phyloP scores from a whole-genome alignment of 148 eudicot genomes.

The Heliamphora exappendiculata region DNA sequence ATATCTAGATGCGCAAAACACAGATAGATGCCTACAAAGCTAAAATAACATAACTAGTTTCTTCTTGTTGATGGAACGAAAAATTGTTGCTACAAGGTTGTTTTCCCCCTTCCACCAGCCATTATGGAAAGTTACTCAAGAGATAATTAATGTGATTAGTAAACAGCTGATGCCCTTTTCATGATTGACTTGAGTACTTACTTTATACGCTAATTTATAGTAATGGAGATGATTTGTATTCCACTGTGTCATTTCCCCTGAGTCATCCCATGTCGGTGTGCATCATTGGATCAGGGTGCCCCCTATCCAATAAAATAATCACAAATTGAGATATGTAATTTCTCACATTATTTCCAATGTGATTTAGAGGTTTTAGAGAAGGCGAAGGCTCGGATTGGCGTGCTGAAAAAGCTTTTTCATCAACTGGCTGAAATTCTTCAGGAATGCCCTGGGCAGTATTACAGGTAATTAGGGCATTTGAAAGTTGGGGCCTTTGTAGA shows the following conservation, averaged over 20 bases:
- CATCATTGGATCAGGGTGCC: too few species aligned
- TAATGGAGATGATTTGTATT: too few species aligned
- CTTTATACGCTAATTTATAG: too few species aligned
- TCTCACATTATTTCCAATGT: background rate
- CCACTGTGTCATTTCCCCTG: too few species aligned
- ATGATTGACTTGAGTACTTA: background rate
- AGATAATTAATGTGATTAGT: too few species aligned
- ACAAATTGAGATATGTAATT: background rate
- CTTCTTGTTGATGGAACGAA: too few species aligned
- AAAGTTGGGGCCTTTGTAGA: background rate
- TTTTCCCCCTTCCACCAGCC: too few species aligned
- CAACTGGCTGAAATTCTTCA: constrained; percentile 68
- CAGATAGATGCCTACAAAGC: background rate
- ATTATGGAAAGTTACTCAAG: too few species aligned
- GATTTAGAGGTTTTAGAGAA: constrained; percentile 72
- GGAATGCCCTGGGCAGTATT: constrained; percentile 85
- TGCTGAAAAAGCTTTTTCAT: constrained; percentile 50
- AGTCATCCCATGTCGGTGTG: too few species aligned
- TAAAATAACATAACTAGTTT: too few species aligned
- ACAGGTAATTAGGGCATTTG: constrained; percentile 43
- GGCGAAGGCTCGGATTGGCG: constrained; percentile 59
- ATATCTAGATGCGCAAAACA: background rate
- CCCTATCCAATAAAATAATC: background rate
- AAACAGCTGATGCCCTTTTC: background rate
- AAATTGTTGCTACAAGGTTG: too few species aligned